Conservation (phyloP, 768 basidiomycete species). For the Suillus alpinus region DNA sequence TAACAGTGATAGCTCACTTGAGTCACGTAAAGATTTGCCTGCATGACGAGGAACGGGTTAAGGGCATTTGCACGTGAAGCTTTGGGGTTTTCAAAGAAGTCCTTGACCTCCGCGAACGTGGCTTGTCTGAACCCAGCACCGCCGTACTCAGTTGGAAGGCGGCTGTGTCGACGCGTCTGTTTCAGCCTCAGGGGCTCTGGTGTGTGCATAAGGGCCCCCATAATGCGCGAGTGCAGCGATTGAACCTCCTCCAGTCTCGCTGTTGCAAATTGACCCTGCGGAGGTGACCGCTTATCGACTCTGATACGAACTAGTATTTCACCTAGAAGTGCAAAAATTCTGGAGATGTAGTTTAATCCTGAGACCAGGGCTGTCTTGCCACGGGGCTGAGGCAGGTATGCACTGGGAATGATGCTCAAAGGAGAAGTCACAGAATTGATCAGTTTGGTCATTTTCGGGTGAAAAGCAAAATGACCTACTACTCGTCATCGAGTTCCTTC, state of each 20-base stretch:
- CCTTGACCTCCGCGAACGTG: slow-evolving; percentile 84
- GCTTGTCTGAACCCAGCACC: slow-evolving; percentile 76
- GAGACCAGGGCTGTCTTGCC: slow-evolving; percentile 83
- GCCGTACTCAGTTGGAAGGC: slow-evolving; percentile 57
- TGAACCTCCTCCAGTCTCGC: slow-evolving; percentile 83
- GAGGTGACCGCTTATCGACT: slow-evolving; percentile 83
- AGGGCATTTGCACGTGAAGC: slow-evolving; percentile 81
- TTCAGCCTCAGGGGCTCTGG: slow-evolving; percentile 77
- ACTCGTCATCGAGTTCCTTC: slow-evolving; percentile 86
- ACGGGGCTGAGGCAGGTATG: slow-evolving; percentile 83
- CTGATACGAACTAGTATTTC: slow-evolving; percentile 86
- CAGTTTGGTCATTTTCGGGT: slow-evolving; percentile 29
- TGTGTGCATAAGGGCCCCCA: slow-evolving; percentile 69
- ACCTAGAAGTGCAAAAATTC: slow-evolving; percentile 81
- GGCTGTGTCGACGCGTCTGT: slow-evolving; percentile 45
- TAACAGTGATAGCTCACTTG: slow-evolving; percentile 51
- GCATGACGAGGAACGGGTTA: slow-evolving; percentile 89
- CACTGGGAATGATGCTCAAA: slow-evolving; percentile 74
- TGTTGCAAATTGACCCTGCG: slow-evolving; percentile 81
- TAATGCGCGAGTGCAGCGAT: slow-evolving; percentile 73
- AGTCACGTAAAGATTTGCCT: slow-evolving; percentile 89
- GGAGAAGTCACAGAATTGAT: slow-evolving; percentile 15
- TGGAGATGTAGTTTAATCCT: slow-evolving; percentile 83
- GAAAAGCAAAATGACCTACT: slow-evolving; percentile 49
- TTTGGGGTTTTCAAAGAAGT: slow-evolving; percentile 90